Conservation (phyloP, 306 rosid genomes). For the Pueraria montana region DNA sequence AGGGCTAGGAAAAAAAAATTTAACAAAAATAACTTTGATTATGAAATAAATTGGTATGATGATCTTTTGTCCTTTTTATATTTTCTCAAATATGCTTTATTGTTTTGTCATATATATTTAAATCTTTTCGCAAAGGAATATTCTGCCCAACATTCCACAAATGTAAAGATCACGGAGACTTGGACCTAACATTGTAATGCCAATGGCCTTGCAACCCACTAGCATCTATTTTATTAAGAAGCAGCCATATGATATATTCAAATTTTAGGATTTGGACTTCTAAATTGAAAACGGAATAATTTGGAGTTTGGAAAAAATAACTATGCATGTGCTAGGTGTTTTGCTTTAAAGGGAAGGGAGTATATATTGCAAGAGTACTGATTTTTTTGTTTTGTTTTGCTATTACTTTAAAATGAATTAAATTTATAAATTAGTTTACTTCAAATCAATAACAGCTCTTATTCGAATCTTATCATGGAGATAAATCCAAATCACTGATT, state of each 20-base stretch:
- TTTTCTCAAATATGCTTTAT: constrained; percentile 22
- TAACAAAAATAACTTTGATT: constrained; percentile 9
- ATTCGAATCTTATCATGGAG: background rate
- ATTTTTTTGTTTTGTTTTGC: background rate
- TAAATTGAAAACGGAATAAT: background rate
- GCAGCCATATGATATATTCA: background rate
- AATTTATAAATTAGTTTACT: background rate
- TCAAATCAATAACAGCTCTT: background rate
- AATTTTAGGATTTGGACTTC: background rate
- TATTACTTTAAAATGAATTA: background rate
- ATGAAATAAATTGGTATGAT: constrained; percentile 29
- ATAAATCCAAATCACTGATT: background rate
- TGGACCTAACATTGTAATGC: background rate
- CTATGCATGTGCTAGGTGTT: constrained; percentile 2
- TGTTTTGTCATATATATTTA: constrained; percentile 11
- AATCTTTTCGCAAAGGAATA: background rate
- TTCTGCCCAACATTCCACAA: constrained; percentile 31
- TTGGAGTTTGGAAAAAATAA: background rate
- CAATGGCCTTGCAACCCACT: background rate
- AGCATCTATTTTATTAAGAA: background rate
- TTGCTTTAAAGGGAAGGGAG: background rate
- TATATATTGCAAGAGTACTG: background rate
- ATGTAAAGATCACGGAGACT: background rate
- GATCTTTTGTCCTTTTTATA: constrained; percentile 33
- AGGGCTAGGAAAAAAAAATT: background rate